Evolutionary conservation across 164 flowering plant species (phyloP).

Genomic region (Amborella trichopoda): DNA sequence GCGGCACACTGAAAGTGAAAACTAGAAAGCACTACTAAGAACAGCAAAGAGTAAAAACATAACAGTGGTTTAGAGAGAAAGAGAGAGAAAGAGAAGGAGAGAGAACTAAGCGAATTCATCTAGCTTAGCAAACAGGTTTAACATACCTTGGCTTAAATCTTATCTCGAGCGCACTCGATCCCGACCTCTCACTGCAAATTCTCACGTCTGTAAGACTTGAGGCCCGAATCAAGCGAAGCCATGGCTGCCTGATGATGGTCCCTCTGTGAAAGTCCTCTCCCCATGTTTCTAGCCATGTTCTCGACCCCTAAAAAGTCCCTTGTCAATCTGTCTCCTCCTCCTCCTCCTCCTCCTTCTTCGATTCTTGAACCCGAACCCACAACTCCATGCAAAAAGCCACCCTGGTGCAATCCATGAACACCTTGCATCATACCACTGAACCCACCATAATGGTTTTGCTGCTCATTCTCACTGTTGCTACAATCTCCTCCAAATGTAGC

Average conservation of each 20-base stretch:
- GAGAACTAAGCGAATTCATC: no score
- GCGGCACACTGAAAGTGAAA: no score
- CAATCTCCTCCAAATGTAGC: conserved; percentile 14
- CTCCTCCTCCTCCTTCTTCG: conserved; percentile 38
- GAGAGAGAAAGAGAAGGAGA: no score
- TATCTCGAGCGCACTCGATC: no score
- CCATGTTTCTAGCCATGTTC: conserved; percentile 35
- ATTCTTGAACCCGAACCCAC: conserved; percentile 6
- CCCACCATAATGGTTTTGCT: background rate
- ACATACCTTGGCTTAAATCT: no score
- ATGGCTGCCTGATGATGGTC: conserved; percentile 11
- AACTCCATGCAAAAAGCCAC: conserved; percentile 3
- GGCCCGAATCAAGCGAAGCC: conserved; percentile 4
- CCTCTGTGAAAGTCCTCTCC: conserved; percentile 25
- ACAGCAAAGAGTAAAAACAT: no score
- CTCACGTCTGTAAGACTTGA: conserved; percentile 3
- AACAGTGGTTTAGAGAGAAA: no score
- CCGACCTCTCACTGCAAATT: conserved; percentile 7
- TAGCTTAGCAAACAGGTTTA: no score
- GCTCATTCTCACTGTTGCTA: conserved; percentile 8
- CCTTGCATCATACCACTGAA: background rate
- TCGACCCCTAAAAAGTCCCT: conserved; percentile 79
- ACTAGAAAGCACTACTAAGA: no score
- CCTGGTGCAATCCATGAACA: background rate
- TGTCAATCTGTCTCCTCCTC: conserved; percentile 47